Evolutionary conservation across 192 early-diverging fungal species (phyloP), one percentile per base, ranked within the genome.

Genomic region (Backusella westeae): DNA sequence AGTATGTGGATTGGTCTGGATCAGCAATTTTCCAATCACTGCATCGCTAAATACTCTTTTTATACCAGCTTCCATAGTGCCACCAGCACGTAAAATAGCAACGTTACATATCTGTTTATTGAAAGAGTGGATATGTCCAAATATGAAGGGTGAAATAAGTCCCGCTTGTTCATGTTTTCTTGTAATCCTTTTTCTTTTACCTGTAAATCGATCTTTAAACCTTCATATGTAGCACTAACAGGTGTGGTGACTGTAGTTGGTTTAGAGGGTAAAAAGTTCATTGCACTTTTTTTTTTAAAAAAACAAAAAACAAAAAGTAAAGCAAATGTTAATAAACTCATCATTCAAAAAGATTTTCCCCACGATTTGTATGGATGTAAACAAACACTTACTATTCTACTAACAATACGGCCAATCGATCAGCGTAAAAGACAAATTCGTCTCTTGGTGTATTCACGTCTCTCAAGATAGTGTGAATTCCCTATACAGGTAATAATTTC

Each of bases 401-500:
- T 38, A 96, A 89, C 72, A 97, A 82, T n/a, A 93, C 88, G 19
- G 93, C 94, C 29, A 98, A 83, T n/a, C 97, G 89, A 78, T 98
- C 96, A 12, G 95, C 89, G 80, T 95, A 95, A 76, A 96, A 98
- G 38, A 96, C 91, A 84, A 98, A 96, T 80, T 98, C 95, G 73
- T 91, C 89, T 56, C 94, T 88, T 29, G 85, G 84, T 0, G 93
- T 94, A 23, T 78, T 81, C 41, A 83, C 75, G 77, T 96, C 91
- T 42, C 94, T 88, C 19, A 97, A 87, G 42, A 94, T 94, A 34
- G 96, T 97, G 66, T 94, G 94, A 74, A 96, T 87, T 21, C 91
- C 92, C 87, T 89, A 72, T 23, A 63, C 8, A 63, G 26, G 21
- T 29, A 63, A 63, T 29, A 63, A 63, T 63, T 8, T 63, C 56